Evolutionary conservation across 345 rosid genomes (phyloP).

Genomic region (Rhodamnia rubescens): DNA sequence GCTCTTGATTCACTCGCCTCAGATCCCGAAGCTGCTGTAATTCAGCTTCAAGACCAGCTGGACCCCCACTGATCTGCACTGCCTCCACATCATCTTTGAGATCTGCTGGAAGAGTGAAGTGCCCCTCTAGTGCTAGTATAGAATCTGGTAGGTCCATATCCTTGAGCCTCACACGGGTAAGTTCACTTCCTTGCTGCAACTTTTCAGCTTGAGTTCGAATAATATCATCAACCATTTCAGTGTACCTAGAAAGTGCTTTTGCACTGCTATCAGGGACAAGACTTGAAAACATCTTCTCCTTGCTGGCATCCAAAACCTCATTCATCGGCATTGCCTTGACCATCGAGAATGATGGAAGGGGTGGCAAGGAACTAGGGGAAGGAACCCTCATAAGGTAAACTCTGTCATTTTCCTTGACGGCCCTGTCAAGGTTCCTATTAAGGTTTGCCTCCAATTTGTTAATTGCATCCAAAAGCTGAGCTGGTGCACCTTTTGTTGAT

Average conservation of each 20-base stretch:
- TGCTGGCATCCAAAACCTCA: conserved; percentile 91
- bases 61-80: conserved; percentile 90
- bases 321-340: conserved; percentile 83
- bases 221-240: conserved; percentile 94
- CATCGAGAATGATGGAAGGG: conserved; percentile 83
- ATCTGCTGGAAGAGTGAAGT: conserved; percentile 48
- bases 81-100: conserved; percentile 93
- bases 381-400: conserved; percentile 99
- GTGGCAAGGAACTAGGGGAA: conserved; percentile 61
- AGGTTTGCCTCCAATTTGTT: conserved; percentile 68
- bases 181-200: conserved; percentile 93
- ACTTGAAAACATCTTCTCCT: conserved; percentile 86
- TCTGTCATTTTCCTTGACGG: conserved; percentile 94
- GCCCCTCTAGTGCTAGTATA: conserved; percentile 88
- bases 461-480: conserved; percentile 80
- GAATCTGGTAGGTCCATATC: conserved; percentile 99
- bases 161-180: conserved; percentile 85
- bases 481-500: conserved; percentile 68
- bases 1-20: conserved; percentile 86
- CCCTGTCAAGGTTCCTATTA: conserved; percentile 75
- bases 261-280: conserved; percentile 97
- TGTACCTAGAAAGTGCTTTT: conserved; percentile 94
- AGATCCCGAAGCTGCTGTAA: conserved; percentile 88
- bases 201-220: conserved; percentile 93
- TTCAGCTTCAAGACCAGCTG: conserved; percentile 87